Base-by-base conservation (phyloP, 1,284 basidiomycete species). In the Trametes versicolor region DNA sequence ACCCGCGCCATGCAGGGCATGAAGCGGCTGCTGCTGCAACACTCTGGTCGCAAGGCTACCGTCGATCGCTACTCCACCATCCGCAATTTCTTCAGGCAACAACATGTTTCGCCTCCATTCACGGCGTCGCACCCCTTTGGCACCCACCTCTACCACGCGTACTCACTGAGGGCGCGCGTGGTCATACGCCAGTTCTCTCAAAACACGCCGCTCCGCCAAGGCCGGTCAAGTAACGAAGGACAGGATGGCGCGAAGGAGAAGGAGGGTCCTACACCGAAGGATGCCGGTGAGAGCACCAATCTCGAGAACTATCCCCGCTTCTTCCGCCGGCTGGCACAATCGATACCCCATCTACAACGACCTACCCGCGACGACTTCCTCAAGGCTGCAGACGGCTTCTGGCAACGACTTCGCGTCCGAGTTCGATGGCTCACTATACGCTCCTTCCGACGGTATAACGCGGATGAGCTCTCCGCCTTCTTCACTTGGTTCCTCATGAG, bases 361-460 rank as follows among this genome's bases (percentile, higher is more conserved):
- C 95, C 95, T 0, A 93, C 93, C 0, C 87, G 90, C 57, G 95
- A 97, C 55, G 95, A 99, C 72, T 89, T 99, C 63, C 83, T 99
- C 43, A 87, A 87, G 29, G 91, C 96, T 4, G 91, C 97, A 3
- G 93, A 87, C 51, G 90, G 92, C 8, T 96, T 97, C 78, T 97
- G 95, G 92, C 88, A 97, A 70, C 88, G 98, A 2, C 77, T 95
- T 39, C 86, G 92, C 17, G 95, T 99, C 70, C 88, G 95, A n/a
- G 95, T 98, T 81, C 96, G 96, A 76, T 99, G 98, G 98, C 93
- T 97, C 71, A 97, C 96, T 12, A 98, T 99, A 72, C 88, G 95
- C 69, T 96, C 95, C 0, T 99, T 98, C 81, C 87, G 97, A 37
- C 91, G 90, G 71, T 99, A 98, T 81, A 97, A 98, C 71, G 92